Percentiles rank a stretch among this genome's conserved stretches.
These are phyloP conservation scores for Xylaria grammica DNA, from an alignment of 495 filamentous ascomycete genomes.

Conservation along the genomic window DNA sequence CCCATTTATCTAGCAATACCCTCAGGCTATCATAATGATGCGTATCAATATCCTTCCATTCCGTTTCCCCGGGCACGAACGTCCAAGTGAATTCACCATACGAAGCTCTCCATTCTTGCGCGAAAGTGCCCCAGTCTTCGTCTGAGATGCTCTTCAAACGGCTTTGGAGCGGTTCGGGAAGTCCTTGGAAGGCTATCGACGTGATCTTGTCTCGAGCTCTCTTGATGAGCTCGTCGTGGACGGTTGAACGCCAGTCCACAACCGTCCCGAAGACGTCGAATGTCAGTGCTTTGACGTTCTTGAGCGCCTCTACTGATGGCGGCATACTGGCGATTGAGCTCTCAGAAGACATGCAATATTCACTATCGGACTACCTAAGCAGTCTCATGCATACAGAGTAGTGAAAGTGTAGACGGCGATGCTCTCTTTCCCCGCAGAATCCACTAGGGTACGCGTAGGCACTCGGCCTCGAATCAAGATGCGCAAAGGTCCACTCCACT, in stretches of 20 bases:
- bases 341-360: not conserved
- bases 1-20: slow-evolving; percentile 58
- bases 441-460: not conserved
- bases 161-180: slow-evolving; percentile 52
- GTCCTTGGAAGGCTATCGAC: slow-evolving; percentile 38
- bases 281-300: slow-evolving; percentile 50
- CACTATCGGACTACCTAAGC: not conserved
- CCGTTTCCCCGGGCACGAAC: slow-evolving; percentile 54
- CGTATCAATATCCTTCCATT: slow-evolving; percentile 65
- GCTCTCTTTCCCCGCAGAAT: not conserved
- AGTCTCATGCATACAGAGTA: not conserved
- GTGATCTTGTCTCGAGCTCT: slow-evolving; percentile 48
- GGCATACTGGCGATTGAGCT: slow-evolving; percentile 6
- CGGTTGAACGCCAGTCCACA: slow-evolving; percentile 71
- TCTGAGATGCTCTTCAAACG: slow-evolving; percentile 56
- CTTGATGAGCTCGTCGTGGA: slow-evolving; percentile 60
- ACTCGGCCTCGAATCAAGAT: not conserved
- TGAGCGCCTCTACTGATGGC: slow-evolving; percentile 6
- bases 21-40: slow-evolving; percentile 69
- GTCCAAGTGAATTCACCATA: slow-evolving; percentile 65
- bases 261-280: slow-evolving; percentile 77
- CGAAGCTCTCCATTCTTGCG: slow-evolving; percentile 68
- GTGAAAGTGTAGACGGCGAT: not conserved
- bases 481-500: too few species aligned
- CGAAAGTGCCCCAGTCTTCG: slow-evolving; percentile 65